phyloP scores from a whole-genome alignment of 2,329 filamentous ascomycete genomes.

The Neophaeococcomyces mojaviensis region DNA sequence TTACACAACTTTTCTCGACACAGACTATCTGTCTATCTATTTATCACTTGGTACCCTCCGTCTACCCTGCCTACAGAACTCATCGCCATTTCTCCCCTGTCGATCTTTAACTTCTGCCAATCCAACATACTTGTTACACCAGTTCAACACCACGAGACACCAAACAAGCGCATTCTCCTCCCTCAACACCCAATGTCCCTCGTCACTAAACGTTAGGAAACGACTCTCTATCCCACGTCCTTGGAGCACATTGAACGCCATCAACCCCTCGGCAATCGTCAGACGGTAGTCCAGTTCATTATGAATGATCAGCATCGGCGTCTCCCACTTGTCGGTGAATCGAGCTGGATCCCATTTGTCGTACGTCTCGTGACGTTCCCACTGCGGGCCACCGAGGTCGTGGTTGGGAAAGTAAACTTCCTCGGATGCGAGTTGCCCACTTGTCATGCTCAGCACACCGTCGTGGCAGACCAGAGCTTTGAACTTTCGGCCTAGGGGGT shows the following conservation, averaged over 20 bases:
- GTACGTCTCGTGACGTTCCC: conserved; percentile 46
- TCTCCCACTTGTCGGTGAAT: conserved; percentile 62
- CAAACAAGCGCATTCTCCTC: conserved; percentile 85
- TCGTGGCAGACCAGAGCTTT: conserved; percentile 52
- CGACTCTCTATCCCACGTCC: conserved; percentile 66
- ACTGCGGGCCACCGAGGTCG: conserved; percentile 44
- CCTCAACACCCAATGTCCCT: conserved; percentile 79
- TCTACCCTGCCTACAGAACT: conserved; percentile 13
- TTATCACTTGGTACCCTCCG: conserved; percentile 6
- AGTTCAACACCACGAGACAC: conserved; percentile 78
- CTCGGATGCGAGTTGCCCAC: conserved; percentile 38
- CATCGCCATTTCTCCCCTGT: conserved; percentile 21
- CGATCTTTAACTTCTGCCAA: conserved; percentile 38
- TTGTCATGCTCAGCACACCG: conserved; percentile 33
- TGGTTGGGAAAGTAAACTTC: conserved; percentile 51
- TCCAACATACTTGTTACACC: conserved; percentile 57
- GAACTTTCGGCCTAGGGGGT: conserved; percentile 48
- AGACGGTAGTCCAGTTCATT: conserved; percentile 84
- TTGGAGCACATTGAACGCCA: conserved; percentile 81
- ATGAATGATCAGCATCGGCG: conserved; percentile 84
- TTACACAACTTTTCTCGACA: too few species aligned
- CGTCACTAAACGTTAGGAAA: conserved; percentile 73
- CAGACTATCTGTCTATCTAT: too few species aligned
- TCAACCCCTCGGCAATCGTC: conserved; percentile 74
- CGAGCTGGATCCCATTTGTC: conserved; percentile 51